Evolutionary conservation across 345 rosid genomes (phyloP), one percentile per base, ranked within the genome.

Genomic region (Cardamine chenopodiifolia): DNA sequence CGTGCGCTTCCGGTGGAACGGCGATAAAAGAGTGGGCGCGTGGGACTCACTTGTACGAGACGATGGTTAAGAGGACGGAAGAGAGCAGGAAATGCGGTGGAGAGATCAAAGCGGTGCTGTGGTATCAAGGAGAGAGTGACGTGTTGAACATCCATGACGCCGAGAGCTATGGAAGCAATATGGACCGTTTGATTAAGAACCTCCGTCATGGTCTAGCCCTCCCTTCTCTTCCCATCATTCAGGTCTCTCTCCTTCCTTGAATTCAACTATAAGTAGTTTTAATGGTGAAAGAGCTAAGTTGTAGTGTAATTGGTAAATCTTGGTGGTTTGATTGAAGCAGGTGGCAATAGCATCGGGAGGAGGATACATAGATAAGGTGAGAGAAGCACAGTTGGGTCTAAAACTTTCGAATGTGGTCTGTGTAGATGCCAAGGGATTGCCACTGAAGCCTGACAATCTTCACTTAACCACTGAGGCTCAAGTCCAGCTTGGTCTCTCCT

Each of bases 91-190:
- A 68, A 67, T 64, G 54, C 9, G 89, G 92, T 0, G 96, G 90
- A 20, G 90, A 82, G 82, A 85, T 91, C 35, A 88, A 81, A 83
- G 87, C 86, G 7, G 40, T 88, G 94, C 68, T 94, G 59, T 91
- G 97, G 98, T 94, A 80, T 71, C 97, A 91, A 80, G 98, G 98
- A 42, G 96, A 94, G 80, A 90, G 98, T 77, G 98, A 90, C 81
- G 71, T 93, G 68, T 69, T 50, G 58, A 40, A 54, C 50, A 61
- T 74, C 62, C 79, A 74, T 5, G 97, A 87, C 17, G 96, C 97
- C 2, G 89, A 76, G 42, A 84, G 83, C 8, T 94, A 91, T 48
- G 76, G 72, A 39, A 81, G 29, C 52, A 88, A 87, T 28, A 88
- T 90, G 92, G 90, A 81, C 81, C 69, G 35, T 32, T 32, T 94